Evolutionary conservation across 2,329 filamentous ascomycete species (phyloP).

Genomic region (Akanthomyces lecanii): DNA sequence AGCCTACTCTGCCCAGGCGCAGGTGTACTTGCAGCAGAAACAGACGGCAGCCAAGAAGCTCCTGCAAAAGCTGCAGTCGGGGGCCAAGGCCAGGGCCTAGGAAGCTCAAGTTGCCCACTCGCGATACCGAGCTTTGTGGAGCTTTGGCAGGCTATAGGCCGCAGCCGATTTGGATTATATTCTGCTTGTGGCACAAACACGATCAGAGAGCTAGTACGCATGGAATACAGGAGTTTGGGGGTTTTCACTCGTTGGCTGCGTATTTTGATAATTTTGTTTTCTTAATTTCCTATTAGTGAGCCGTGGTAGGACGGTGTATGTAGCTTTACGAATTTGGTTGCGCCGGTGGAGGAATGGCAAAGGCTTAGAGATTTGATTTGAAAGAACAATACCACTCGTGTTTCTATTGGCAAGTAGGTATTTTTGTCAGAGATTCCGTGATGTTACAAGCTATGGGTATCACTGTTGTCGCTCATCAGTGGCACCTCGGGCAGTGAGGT

Average conservation of each 20-base stretch:
- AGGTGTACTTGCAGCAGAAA: slow-evolving; percentile 37
- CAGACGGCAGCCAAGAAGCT: slow-evolving; percentile 29
- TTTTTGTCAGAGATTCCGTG: neutral
- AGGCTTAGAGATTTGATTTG: slow-evolving; percentile 8
- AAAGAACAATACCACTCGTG: slow-evolving; percentile 13
- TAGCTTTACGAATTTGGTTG: neutral
- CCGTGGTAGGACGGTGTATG: neutral
- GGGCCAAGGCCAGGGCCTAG: slow-evolving; percentile 1
- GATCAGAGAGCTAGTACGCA: neutral
- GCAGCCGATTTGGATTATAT: slow-evolving; percentile 4
- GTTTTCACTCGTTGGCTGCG: slow-evolving; percentile 6
- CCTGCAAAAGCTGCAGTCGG: slow-evolving; percentile 20
- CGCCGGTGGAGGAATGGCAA: neutral
- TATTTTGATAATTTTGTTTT: slow-evolving; percentile 5
- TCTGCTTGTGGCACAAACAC: neutral
- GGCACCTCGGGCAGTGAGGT: slow-evolving; percentile 7
- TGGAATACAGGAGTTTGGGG: slow-evolving; percentile 10
- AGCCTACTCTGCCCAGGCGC: slow-evolving; percentile 46
- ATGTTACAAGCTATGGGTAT: neutral
- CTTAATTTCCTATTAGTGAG: neutral
- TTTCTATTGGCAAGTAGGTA: neutral
- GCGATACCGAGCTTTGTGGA: slow-evolving; percentile 2
- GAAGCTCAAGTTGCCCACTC: neutral
- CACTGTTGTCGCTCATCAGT: neutral
- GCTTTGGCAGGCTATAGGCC: neutral